Conservation (phyloP, 805 yeast species). For the Kazachstania kunashirensis region DNA sequence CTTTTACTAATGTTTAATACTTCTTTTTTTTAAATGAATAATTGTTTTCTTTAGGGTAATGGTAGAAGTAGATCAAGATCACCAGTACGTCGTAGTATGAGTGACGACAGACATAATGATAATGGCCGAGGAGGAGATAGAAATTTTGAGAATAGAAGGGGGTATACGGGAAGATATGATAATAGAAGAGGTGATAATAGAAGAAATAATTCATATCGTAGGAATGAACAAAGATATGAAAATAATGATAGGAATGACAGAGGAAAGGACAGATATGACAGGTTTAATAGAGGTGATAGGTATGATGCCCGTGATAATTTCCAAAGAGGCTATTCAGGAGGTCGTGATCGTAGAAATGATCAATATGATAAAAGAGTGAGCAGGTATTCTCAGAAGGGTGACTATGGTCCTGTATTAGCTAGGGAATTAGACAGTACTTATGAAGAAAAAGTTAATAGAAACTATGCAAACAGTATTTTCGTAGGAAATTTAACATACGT, state of each 20-base stretch:
- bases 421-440: slow-evolving; percentile 20
- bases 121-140: slow-evolving; percentile 20
- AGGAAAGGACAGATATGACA: not conserved
- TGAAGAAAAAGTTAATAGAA: slow-evolving; percentile 40
- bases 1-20: not conserved
- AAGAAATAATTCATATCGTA: not conserved
- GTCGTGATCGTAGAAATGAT: slow-evolving; percentile 14
- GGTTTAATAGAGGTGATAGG: slow-evolving; percentile 5
- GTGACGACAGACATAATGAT: slow-evolving; percentile 12
- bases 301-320: slow-evolving; percentile 6
- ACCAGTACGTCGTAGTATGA: slow-evolving; percentile 12
- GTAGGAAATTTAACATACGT: slow-evolving; percentile 67
- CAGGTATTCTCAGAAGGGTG: slow-evolving; percentile 12
- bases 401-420: slow-evolving; percentile 19
- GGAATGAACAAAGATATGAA: slow-evolving; percentile 4
- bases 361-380: slow-evolving; percentile 15
- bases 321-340: slow-evolving; percentile 10
- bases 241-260: slow-evolving; percentile 2
- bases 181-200: slow-evolving; percentile 2
- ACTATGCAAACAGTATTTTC: slow-evolving; percentile 59
- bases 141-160: too few species aligned
- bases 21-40: not conserved
- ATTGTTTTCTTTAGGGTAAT: not conserved
- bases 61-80: slow-evolving; percentile 20
- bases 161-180: slow-evolving; percentile 2